Evolutionary conservation across 495 filamentous ascomycete genomes (phyloP), one percentile per base, ranked within the genome.

Genomic region (Rusavskia elegans): DNA sequence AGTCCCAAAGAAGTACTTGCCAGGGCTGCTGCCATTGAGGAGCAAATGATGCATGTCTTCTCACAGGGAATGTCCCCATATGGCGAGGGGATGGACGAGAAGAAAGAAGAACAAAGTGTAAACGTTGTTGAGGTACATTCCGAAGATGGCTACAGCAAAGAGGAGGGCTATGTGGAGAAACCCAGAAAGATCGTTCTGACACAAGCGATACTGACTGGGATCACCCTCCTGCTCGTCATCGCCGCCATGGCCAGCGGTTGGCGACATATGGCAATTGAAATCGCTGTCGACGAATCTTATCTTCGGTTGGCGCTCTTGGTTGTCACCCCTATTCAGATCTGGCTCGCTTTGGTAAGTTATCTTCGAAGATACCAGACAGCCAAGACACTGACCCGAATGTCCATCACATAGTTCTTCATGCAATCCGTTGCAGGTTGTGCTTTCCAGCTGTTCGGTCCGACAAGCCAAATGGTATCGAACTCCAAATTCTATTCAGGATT

Each of bases 401-500:
- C 1, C 36, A 35, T 29, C 25, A 23, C 38, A n/a, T n/a, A 75
- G 66, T 80, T 83, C 69, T 84, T 81, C 64, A 79, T 78, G 63
- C 74, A 80, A 57, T 68, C 73, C 8, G 61, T 84, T 44, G 61
- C 75, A 39, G 68, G 70, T 53, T 76, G 74, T 53, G 53, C 82
- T 13, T 70, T 70, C 41, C 78, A 84, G 61, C 61, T 78, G 29
- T 61, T 82, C 20, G 81, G 81, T 2, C 79, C 80, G 19, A 76
- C 78, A 56, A 69, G 65, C 29, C 71, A 78, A 44, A 64, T 84
- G 53, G 63, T 58, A 42, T 54, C 61, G 20, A 84, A 84, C 61
- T 74, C 71, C 30, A 80, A 73, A 46, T 81, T 70, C 64, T 84
- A 75, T 60, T 83, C 79, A 21, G 80, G 74, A 25, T 63, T 64